These are phyloP conservation scores for Aspergillus novoparasiticus DNA, from an alignment of 2,329 filamentous ascomycete species.

Conservation along the genomic window DNA sequence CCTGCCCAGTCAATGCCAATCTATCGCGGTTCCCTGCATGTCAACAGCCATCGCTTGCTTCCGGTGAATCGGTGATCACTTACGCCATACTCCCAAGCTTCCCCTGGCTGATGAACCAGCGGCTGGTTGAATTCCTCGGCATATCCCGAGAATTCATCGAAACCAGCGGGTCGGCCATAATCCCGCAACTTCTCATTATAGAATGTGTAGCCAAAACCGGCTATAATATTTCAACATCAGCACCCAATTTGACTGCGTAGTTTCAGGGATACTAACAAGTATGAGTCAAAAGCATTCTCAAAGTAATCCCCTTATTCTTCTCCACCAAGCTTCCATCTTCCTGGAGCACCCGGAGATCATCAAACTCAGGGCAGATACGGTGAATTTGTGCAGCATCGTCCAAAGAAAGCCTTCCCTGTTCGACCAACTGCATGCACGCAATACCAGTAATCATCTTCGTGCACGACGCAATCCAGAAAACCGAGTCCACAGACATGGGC, in stretches of 20 bases:
- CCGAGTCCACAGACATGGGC: conserved; percentile 61
- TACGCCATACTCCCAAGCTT: conserved; percentile 63
- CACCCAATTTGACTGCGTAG: neutral
- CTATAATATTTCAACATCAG: conserved; percentile 34
- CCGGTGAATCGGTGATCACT: conserved; percentile 19
- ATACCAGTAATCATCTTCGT: conserved; percentile 50
- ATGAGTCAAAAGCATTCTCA: conserved; percentile 61
- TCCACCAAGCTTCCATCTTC: conserved; percentile 39
- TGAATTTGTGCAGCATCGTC: conserved; percentile 47
- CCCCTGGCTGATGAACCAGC: conserved; percentile 65
- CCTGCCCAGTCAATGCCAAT: conserved; percentile 58
- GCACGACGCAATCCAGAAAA: conserved; percentile 62
- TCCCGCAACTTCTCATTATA: conserved; percentile 54
- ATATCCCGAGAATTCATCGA: conserved; percentile 61
- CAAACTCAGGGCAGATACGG: conserved; percentile 46
- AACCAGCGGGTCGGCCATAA: conserved; percentile 52
- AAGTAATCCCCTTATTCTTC: conserved; percentile 55
- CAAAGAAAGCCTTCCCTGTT: conserved; percentile 43
- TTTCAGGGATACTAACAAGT: conserved; percentile 25
- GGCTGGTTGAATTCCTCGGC: conserved; percentile 56
- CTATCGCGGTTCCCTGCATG: conserved; percentile 34
- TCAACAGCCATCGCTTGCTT: neutral
- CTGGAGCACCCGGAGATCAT: conserved; percentile 43
- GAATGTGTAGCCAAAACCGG: conserved; percentile 62
- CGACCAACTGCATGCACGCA: conserved; percentile 52